These are phyloP conservation scores for Inga laurina DNA, from an alignment of 306 rosid species.

Conservation along the genomic window DNA sequence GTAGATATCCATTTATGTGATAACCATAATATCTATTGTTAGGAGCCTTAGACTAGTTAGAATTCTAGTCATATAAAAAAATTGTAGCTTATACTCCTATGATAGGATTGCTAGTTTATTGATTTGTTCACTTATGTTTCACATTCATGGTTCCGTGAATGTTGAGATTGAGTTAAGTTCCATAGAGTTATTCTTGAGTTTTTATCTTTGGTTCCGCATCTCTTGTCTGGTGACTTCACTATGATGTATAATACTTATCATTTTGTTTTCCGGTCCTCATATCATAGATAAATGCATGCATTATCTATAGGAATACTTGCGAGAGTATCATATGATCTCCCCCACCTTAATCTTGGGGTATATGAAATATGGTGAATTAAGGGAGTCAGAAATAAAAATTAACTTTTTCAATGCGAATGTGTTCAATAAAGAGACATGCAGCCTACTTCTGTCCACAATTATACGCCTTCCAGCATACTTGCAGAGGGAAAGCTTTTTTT, in stretches of 20 bases:
- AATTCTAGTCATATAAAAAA: not conserved
- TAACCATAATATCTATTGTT: not conserved
- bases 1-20: not conserved
- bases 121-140: not conserved
- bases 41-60: not conserved
- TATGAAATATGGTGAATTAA: slow-evolving; percentile 22
- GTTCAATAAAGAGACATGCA: not conserved
- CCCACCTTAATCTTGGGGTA: not conserved
- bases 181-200: not conserved
- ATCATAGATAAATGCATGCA: not conserved
- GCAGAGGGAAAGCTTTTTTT: not conserved
- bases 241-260: not conserved
- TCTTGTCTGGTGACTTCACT: slow-evolving; percentile 7
- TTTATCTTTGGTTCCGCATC: not conserved
- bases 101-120: not conserved
- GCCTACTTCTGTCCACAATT: not conserved
- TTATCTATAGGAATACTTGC: not conserved
- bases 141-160: not conserved
- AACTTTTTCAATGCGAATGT: not conserved
- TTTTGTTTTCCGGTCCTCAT: slow-evolving; percentile 14
- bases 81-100: not conserved
- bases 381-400: slow-evolving; percentile 1
- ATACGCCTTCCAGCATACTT: not conserved
- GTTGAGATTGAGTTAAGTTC: not conserved
- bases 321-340: not conserved